phyloP scores from a whole-genome alignment of 1,284 basidiomycete genomes.

The Athelia sp. region DNA sequence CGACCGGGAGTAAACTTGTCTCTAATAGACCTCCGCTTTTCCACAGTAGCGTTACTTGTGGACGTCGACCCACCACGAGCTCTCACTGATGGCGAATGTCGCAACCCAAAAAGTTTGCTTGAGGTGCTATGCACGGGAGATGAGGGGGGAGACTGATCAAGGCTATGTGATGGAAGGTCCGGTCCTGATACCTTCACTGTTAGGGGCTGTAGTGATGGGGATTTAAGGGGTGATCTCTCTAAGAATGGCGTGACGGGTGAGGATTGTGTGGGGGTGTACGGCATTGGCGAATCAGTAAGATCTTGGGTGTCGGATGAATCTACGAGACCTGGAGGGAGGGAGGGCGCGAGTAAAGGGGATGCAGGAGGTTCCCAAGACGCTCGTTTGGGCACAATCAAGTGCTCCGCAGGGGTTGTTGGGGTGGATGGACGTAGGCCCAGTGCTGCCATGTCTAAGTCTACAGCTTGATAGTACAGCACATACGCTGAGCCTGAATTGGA shows the following conservation, averaged over 20 bases:
- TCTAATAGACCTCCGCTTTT: constrained; percentile 7
- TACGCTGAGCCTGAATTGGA: constrained; percentile 88
- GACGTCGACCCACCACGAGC: neutral
- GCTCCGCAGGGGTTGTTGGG: constrained; percentile 17
- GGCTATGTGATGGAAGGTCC: no score
- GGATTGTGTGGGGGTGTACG: constrained; percentile 17
- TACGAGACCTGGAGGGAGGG: constrained; percentile 50
- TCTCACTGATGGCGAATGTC: constrained; percentile 23
- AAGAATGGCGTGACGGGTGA: constrained; percentile 15
- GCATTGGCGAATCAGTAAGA: constrained; percentile 26
- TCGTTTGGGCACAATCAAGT: constrained; percentile 15
- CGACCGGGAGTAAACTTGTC: constrained; percentile 6
- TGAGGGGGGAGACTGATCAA: no score
- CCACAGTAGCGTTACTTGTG: neutral
- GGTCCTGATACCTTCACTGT: neutral
- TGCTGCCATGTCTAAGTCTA: constrained; percentile 69
- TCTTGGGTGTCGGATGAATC: constrained; percentile 29
- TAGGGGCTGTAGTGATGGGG: neutral
- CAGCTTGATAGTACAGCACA: constrained; percentile 96
- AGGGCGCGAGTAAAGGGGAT: constrained; percentile 17
- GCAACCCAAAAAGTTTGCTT: constrained; percentile 19
- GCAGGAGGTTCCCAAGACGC: constrained; percentile 16
- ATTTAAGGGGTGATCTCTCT: neutral
- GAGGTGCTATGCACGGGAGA: no score
- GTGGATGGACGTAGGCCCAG: constrained; percentile 54